phyloP scores from a whole-genome alignment of 345 rosid genomes.

The Salix dunnii region DNA sequence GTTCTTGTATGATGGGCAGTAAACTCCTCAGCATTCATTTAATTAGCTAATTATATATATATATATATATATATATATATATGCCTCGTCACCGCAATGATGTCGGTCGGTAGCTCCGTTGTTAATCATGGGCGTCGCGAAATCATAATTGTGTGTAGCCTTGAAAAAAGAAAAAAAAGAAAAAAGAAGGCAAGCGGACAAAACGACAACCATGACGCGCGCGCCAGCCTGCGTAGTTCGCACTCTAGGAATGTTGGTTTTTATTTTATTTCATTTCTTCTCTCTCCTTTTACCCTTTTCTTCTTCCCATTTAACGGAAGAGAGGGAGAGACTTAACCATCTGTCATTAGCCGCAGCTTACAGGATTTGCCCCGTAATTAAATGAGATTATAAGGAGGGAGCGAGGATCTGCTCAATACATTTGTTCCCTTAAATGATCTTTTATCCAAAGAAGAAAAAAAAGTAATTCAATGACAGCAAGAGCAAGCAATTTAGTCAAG shows the following conservation, averaged over 20 bases:
- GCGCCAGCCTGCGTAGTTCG: background rate
- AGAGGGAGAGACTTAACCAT: background rate
- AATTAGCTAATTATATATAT: no score
- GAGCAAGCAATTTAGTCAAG: background rate
- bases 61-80: no score
- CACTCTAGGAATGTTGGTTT: background rate
- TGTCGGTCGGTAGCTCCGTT: background rate
- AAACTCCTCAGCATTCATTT: no score
- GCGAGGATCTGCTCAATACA: background rate
- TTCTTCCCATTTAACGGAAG: background rate
- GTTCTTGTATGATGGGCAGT: no score
- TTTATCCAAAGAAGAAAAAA: no score
- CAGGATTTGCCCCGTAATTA: background rate
- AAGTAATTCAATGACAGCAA: background rate
- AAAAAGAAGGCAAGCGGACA: background rate
- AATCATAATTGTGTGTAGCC: no score
- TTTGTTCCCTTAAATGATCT: background rate
- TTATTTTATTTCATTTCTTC: no score
- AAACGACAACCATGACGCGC: background rate
- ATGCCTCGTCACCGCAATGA: background rate
- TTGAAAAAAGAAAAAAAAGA: no score
- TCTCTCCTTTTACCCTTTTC: no score
- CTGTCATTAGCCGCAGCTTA: background rate
- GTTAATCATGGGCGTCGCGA: background rate
- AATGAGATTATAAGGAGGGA: background rate